Evolutionary conservation across 2,329 filamentous ascomycete genomes (phyloP), one percentile per base, ranked within the genome.

Genomic region (Rutstroemia sp.): DNA sequence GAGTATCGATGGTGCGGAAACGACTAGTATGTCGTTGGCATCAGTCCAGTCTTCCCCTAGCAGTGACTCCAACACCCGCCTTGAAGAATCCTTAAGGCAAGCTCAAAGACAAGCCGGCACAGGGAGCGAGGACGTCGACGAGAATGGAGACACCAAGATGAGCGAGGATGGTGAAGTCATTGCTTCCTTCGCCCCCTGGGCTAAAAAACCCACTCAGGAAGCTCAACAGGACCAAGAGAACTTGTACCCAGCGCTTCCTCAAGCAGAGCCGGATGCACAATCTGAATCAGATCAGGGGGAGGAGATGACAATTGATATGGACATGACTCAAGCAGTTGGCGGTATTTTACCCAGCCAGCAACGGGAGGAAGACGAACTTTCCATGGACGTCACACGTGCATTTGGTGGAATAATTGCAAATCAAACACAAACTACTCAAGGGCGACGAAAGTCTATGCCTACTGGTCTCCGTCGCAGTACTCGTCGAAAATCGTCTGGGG

Each of bases 331-430:
- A 45, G 75, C 77, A 8, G 72, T 82, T 46, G 81, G 81, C 4
- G 74, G 78, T n/a, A 83, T 83, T 45, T 57, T 71, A 44, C 59
- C 66, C 23, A 56, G 55, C 25, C 55, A 62, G 54, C 47, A 60
- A 56, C 58, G 60, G 25, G 70, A 70, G 57, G 72, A 76, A 51
- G 67, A 76, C 23, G 76, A 79, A 40, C 85, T 95, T 78, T 94
- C 89, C 21, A 96, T 97, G 92, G 92, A 97, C 64, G 89, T 96
- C 7, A 96, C 92, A 2, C 83, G 82, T 54, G 89, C 83, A 8
- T 77, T 95, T 53, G 92, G 92, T 8, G 82, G 86, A 3, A 96
- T 97, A 54, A 71, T 96, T 19, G 57, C 64, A 34, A 65, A 61
- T 44, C 59, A 60, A 30, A 19, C 54, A 30, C 51, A 52, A n/a